Base-by-base conservation (phyloP, 176 grass and related monocot species). In the Zea luxurians region DNA sequence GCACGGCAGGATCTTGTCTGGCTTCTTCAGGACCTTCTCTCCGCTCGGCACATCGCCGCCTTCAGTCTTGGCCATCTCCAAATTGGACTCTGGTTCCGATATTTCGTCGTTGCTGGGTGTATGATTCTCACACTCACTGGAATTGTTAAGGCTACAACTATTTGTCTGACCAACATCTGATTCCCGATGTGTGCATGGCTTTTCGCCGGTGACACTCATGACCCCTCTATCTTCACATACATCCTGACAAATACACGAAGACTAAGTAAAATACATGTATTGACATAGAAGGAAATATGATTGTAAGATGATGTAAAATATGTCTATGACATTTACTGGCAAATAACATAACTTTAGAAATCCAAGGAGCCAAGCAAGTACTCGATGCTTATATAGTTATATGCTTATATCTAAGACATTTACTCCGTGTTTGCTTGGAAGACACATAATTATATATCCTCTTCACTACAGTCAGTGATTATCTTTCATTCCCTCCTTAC, bases 1-100 rank as follows among this genome's bases (percentile, higher is more conserved):
- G 83, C 91, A 93, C 27, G 84, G 82, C 47, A 93, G 74, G 36
- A 95, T 92, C 57, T 99, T 95, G 44, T 95, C 96, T 37, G 96
- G 96, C 72, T 91, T 99, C 84, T 99, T 95, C 38, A 68, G 42
- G 11, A 76, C 72, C 74, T 88, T 89, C 8, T 86, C 84, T 13
- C 43, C 74, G 4, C 49, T 73, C 9, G 61, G 81, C 60, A 66
- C 55, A 0, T 60, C 77, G 20, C 60, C 77, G 20, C 60, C 82
- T 42, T 85, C 61, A 0, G 52, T 73, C 20, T 73, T 85, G 66
- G 43, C 60, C 44, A 45, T n/a, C 71, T 90, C 80, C 17, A 17
- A 55, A 66, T 60, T 90, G 64, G 80, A 86, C 21, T 86, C 88
- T 10, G 70, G 69, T 76, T 77, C 76, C 38, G 58, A 58, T 66